Evolutionary conservation across 1,139 yeast genomes (phyloP), one percentile per base, ranked within the genome.

Genomic region (Geotrichum europaeum): DNA sequence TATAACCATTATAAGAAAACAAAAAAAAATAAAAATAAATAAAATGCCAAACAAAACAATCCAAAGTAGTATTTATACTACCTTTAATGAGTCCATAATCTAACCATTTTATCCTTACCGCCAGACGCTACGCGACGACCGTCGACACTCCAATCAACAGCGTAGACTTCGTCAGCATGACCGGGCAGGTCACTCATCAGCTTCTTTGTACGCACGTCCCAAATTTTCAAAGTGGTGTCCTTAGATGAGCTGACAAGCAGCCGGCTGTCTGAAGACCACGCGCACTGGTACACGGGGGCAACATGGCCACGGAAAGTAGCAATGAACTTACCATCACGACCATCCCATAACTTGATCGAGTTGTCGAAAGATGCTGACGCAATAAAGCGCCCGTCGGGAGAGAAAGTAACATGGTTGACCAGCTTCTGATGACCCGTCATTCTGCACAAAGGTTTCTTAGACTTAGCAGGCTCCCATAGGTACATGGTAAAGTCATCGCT

Each of bases 401-500:
- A 88, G 71, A 94, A 94, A 9, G 92, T 85, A 7, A 94, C 99
- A 73, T 94, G 98, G 71, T 94, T 94, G 32, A 94, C 99, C 47
- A 92, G 79, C 74, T 94, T 94, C 72, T 94, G 99, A 74, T 94
- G 99, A 30, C 99, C 99, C 1, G 97, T 91, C 95, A 94, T 87
- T 69, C 99, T 82, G 62, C 90, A 84, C 9, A 94, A 74, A 0
- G 99, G 99, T 72, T 92, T 94, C 53, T 81, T 79, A 1, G 87
- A 79, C 72, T 84, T 87, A 58, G 84, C 75, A 15, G 97, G 97
- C 70, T 91, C 96, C 99, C 99, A 94, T 64, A 95, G 78, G 69
- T 87, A 94, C 97, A 95, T 94, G 52, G 99, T 94, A 75, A 94
- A 92, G 75, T 94, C 99, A 72, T 94, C 99, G 74, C 94, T 85